Conservation (phyloP, 371 early-diverging fungal genomes). For the Lichtheimia ramosa region DNA sequence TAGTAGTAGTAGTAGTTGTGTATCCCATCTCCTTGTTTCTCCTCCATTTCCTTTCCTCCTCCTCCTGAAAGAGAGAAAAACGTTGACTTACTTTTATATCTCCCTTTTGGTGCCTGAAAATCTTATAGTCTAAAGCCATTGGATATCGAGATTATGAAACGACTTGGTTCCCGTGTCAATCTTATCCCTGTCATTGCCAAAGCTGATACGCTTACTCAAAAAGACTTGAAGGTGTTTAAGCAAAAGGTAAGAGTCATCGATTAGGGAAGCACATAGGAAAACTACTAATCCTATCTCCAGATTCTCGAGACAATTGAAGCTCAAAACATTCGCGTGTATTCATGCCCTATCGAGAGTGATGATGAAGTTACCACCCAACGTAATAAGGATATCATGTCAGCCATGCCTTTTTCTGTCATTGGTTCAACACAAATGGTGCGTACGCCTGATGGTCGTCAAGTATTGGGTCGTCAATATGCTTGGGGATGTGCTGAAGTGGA, state of each 20-base stretch:
- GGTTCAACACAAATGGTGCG: slow-evolving; percentile 81
- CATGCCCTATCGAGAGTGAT: slow-evolving; percentile 78
- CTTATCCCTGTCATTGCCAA: slow-evolving; percentile 83
- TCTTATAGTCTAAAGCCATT: slow-evolving; percentile 71
- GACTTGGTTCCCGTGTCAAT: slow-evolving; percentile 80
- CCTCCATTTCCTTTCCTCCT: no score
- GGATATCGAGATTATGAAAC: slow-evolving; percentile 89
- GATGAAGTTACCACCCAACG: slow-evolving; percentile 74
- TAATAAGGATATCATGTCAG: slow-evolving; percentile 79
- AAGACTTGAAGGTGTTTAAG: slow-evolving; percentile 78
- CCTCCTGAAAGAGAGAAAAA: neutral
- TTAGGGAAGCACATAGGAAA: neutral
- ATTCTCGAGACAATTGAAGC: slow-evolving; percentile 72
- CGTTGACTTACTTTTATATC: no score
- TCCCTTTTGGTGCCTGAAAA: neutral
- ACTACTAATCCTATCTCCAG: slow-evolving; percentile 20
- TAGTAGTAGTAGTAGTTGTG: slow-evolving; percentile 1
- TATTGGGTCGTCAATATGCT: slow-evolving; percentile 85
- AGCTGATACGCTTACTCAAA: slow-evolving; percentile 68
- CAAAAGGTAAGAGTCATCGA: slow-evolving; percentile 51
- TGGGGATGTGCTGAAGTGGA: slow-evolving; percentile 95
- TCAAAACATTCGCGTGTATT: slow-evolving; percentile 75
- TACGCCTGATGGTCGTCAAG: slow-evolving; percentile 66
- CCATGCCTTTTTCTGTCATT: slow-evolving; percentile 94
- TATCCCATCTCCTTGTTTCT: no score